Evolutionary conservation across 2,329 filamentous ascomycete genomes (phyloP), one percentile per base, ranked within the genome.

Genomic region (Dendryphion nanum): DNA sequence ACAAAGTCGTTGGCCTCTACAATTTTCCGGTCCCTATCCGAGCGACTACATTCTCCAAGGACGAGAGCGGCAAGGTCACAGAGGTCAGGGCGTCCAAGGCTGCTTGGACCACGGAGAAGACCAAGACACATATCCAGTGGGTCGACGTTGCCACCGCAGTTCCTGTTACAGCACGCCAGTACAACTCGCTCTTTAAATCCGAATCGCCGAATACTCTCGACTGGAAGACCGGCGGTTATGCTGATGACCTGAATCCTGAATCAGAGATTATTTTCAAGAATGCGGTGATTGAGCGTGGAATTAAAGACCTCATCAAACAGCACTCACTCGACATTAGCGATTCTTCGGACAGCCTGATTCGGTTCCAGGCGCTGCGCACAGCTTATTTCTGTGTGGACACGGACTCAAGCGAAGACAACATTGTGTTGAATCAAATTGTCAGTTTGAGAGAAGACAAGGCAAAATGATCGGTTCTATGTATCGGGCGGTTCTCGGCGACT

Each of bases 401-500:
- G 3, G 89, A 95, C 55, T 86, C 82, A 0, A 67, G 60, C 0
- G 64, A 63, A 28, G 86, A 88, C n/a, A 87, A 84, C 64, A 74
- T 95, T 48, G 79, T 97, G 33, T 70, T 97, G 19, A 97, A 97
- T 70, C 79, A 89, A 35, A 96, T 97, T 57, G 90, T 97, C 16
- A 87, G 85, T 33, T 68, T 96, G 58, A 95, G 95, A 72, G 90
- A 95, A 68, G 88, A 94, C 26, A 67, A 55, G 40, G 40, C 42
- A 20, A 55, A 55, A 43, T 50, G 37, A 30, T 33, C 15, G 29
- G 16, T 16, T n/a, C 23, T 26, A 26, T 26, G n/a, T n/a, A n/a
- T n/a, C n/a, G n/a, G n/a, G n/a, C n/a, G n/a, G n/a, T n/a, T n/a
- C n/a, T n/a, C n/a, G n/a, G n/a, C n/a, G n/a, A n/a, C n/a, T n/a